phyloP scores from a whole-genome alignment of 1,139 yeast species.

The Debaryomyces nepalensis region DNA sequence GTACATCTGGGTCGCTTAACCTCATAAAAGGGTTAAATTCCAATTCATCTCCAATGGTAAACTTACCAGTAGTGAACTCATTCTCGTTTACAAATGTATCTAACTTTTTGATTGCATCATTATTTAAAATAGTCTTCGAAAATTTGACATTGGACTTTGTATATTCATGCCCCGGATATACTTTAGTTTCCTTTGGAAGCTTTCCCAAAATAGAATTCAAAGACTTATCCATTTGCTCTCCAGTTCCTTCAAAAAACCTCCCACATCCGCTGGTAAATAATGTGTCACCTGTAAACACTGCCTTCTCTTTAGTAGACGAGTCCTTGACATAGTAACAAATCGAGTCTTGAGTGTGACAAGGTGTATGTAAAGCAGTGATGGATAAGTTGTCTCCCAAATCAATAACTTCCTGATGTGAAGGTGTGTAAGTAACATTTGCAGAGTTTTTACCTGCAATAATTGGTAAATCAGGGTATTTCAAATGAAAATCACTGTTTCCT shows the following conservation, averaged over 20 bases:
- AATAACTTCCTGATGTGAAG: conserved; percentile 64
- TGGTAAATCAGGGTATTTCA: conserved; percentile 57
- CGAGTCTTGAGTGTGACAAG: conserved; percentile 97
- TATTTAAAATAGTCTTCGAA: conserved; percentile 63
- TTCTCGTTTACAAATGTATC: conserved; percentile 53
- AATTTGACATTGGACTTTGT: conserved; percentile 81
- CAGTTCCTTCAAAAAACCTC: conserved; percentile 90
- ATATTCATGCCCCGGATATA: conserved; percentile 96
- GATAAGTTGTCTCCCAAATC: conserved; percentile 64
- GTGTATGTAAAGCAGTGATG: conserved; percentile 90
- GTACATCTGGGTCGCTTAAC: conserved; percentile 59
- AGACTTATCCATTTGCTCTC: conserved; percentile 76
- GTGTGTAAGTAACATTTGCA: conserved; percentile 69
- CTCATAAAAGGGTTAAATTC: conserved; percentile 90
- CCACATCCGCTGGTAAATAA: conserved; percentile 96
- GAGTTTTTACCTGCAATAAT: conserved; percentile 88
- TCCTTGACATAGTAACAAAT: conserved; percentile 84
- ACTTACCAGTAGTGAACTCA: conserved; percentile 81
- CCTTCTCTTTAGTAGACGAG: conserved; percentile 59
- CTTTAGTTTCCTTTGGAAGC: conserved; percentile 71
- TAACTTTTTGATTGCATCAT: conserved; percentile 58
- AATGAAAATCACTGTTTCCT: conserved; percentile 64
- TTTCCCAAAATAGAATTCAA: conserved; percentile 59
- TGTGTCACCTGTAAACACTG: conserved; percentile 95
- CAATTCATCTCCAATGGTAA: conserved; percentile 84